A percentile compares a stretch with the other conserved stretches of the same genome.
Conservation (phyloP, 768 basidiomycete genomes). For the Lactifluus echinatus region DNA sequence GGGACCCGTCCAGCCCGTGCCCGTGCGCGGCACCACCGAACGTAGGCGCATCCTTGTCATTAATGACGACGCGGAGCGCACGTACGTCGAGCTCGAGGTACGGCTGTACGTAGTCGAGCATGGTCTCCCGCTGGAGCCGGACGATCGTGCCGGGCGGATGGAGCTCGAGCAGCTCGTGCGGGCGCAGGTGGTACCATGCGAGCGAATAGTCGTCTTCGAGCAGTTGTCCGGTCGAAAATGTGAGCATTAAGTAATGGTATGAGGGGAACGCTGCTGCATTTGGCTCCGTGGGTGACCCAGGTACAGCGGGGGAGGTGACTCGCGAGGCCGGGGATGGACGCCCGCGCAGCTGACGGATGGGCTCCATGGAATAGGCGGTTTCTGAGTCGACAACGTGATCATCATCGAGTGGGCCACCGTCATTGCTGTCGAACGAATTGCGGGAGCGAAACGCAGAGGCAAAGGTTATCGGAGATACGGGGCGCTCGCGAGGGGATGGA, state of each 20-base stretch:
- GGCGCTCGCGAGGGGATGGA: conserved; percentile 29
- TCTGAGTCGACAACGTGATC: conserved; percentile 26
- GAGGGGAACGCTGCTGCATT: background rate
- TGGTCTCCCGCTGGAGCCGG: conserved; percentile 33
- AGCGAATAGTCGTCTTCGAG: conserved; percentile 56
- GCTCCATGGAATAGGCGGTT: conserved; percentile 10
- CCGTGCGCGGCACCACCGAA: background rate
- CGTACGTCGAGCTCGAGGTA: conserved; percentile 51
- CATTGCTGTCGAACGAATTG: conserved; percentile 18
- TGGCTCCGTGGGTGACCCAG: background rate
- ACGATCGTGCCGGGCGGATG: conserved; percentile 38
- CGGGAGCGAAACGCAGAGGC: conserved; percentile 39
- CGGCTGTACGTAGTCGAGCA: conserved; percentile 42
- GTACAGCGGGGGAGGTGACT: background rate
- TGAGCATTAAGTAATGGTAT: conserved; percentile 43
- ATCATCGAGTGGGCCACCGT: conserved; percentile 30
- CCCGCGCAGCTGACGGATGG: conserved; percentile 4
- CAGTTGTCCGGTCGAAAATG: conserved; percentile 61
- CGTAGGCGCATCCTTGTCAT: conserved; percentile 19
- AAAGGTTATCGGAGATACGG: conserved; percentile 64
- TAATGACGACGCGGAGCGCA: conserved; percentile 40
- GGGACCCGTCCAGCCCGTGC: background rate
- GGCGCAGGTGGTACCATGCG: conserved; percentile 49
- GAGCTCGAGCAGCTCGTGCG: conserved; percentile 63
- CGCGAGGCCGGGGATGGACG: background rate